Evolutionary conservation across 148 eudicot species (phyloP).

Genomic region (Cornus suecica): DNA sequence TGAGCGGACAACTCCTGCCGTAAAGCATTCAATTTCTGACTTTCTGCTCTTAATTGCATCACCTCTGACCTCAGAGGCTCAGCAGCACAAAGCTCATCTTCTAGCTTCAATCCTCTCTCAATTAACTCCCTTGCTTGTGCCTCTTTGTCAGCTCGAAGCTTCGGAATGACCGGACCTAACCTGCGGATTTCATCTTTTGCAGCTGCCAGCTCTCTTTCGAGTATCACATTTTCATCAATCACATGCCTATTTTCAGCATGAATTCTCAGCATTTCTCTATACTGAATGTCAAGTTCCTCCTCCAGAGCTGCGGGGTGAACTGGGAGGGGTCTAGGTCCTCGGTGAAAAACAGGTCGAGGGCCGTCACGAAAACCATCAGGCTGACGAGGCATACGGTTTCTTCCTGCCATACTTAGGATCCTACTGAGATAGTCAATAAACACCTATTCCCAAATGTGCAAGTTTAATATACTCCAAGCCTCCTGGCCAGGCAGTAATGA

Average conservation of each 20-base stretch:
- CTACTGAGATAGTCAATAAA: slow-evolving; percentile 23
- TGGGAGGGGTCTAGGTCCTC: slow-evolving; percentile 57
- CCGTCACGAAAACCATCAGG: slow-evolving; percentile 54
- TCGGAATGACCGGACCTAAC: slow-evolving; percentile 52
- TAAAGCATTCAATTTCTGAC: slow-evolving; percentile 49
- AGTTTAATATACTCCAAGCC: background rate
- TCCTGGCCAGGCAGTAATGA: background rate
- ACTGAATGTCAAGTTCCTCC: slow-evolving; percentile 80
- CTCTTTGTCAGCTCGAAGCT: slow-evolving; percentile 63
- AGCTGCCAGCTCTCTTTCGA: slow-evolving; percentile 65
- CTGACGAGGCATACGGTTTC: slow-evolving; percentile 71
- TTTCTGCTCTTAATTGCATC: slow-evolving; percentile 58
- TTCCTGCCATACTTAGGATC: slow-evolving; percentile 62
- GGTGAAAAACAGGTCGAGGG: slow-evolving; percentile 42
- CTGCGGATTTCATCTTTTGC: slow-evolving; percentile 73
- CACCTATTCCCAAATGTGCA: slow-evolving; percentile 1
- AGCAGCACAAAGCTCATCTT: slow-evolving; percentile 63
- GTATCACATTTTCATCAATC: slow-evolving; percentile 63
- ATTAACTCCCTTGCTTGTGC: slow-evolving; percentile 50
- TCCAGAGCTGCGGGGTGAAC: slow-evolving; percentile 67
- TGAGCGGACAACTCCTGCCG: slow-evolving; percentile 61
- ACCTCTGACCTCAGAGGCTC: slow-evolving; percentile 75
- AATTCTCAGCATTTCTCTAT: slow-evolving; percentile 62
- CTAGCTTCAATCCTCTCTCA: slow-evolving; percentile 67
- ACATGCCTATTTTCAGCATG: slow-evolving; percentile 63